Conservation (phyloP, 1,284 basidiomycete species). For the Moniliella sp. region DNA sequence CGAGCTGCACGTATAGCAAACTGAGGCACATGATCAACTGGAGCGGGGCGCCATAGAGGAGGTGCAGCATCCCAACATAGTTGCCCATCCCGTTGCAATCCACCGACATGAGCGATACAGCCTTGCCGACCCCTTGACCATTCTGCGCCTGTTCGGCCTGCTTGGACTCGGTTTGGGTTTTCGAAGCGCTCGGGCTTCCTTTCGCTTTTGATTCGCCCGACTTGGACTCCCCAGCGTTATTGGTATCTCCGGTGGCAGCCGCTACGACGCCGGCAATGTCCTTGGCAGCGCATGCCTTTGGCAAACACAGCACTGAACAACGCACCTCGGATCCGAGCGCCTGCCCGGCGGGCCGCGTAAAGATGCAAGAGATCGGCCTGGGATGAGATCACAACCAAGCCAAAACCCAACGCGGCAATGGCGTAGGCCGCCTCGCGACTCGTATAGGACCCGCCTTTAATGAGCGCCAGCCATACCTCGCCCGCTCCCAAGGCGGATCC, state of each 20-base stretch:
- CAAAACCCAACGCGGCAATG: slow-evolving; percentile 7
- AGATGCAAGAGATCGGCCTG: slow-evolving; percentile 49
- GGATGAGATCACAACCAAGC: slow-evolving; percentile 7
- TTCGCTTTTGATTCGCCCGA: no score
- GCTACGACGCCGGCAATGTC: slow-evolving; percentile 58
- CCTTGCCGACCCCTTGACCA: slow-evolving; percentile 6
- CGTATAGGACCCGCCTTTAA: neutral
- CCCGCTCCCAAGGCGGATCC: no score
- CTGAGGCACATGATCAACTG: slow-evolving; percentile 9
- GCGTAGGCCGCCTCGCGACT: slow-evolving; percentile 7
- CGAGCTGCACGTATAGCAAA: slow-evolving; percentile 17
- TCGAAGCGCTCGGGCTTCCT: no score
- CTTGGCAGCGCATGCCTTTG: slow-evolving; percentile 61
- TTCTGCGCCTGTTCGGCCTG: no score
- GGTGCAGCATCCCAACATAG: no score
- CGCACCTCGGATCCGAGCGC: slow-evolving; percentile 48
- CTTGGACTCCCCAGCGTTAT: no score
- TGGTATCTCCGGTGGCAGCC: no score
- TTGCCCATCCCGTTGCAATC: no score
- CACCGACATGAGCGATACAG: slow-evolving; percentile 12
- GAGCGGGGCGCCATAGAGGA: slow-evolving; percentile 8
- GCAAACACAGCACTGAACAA: slow-evolving; percentile 67
- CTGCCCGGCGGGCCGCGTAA: slow-evolving; percentile 48
- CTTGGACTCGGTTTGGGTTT: no score
- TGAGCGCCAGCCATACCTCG: no score